Evolutionary conservation across 2,329 filamentous ascomycete species (phyloP), one percentile per base, ranked within the genome.

Genomic region (Colletotrichum shisoi): DNA sequence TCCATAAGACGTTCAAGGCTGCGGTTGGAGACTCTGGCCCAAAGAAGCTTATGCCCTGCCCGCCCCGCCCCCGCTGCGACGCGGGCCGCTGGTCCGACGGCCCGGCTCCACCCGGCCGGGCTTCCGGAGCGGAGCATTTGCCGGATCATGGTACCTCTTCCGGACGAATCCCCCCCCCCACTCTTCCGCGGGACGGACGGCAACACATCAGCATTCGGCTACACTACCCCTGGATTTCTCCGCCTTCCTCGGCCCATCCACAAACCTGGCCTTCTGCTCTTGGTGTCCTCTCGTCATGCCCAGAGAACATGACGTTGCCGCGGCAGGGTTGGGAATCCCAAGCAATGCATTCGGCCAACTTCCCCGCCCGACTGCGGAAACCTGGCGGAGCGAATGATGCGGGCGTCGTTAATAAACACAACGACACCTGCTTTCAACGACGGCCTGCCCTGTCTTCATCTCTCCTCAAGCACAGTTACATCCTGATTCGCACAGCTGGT

Each of bases 11-110:
- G 0, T 77, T 75, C 63, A 79, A 77, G 62, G 72, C 77, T 34
- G 79, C 79, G 0, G 70, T 79, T 3, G 79, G 78, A 0, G 70
- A 71, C 6, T 83, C 6, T 83, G 72, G 74, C 63, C 72, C 0
- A 69, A 69, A n/a, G 54, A 19, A 15, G 48, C 17, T 17, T 37
- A 9, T 27, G 21, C 8, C 53, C 44, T 27, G 21, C 8, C 53
- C 44, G 42, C n/a, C 12, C 15, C 52, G n/a, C 58, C 24, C 8
- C 52, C 37, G 52, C 24, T n/a, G 24, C 34, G 3, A 24, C 11
- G 13, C 57, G 63, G 49, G n/a, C 62, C 62, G 5, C 42, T 45
- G 24, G 15, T 9, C n/a, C 39, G 51, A 48, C 57, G 27, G 27
- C 13, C 15, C 62, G 62, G 42, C 42, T 42, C 63, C 63, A 42